phyloP scores from a whole-genome alignment of 2,329 filamentous ascomycete genomes.

The Ophiocordyceps polyrhachis-furcata region DNA sequence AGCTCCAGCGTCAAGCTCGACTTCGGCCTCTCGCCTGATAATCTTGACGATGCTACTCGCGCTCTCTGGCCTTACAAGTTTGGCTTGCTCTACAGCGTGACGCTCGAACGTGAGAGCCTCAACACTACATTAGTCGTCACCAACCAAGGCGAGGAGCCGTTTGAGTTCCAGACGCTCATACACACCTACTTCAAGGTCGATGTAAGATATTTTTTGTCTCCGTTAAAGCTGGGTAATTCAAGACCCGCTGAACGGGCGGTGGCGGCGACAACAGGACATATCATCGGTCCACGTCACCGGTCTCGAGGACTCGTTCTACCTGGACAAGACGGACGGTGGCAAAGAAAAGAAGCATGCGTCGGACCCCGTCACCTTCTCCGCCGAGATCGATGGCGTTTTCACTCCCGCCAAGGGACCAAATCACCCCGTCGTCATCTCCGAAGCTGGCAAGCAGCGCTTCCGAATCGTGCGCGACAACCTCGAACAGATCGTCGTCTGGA shows the following conservation, averaged over 20 bases:
- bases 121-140: constrained; percentile 71
- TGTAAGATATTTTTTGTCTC: constrained; percentile 28
- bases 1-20: constrained; percentile 74
- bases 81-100: constrained; percentile 83
- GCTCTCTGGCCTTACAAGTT: constrained; percentile 75
- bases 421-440: constrained; percentile 37
- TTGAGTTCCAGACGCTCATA: constrained; percentile 81
- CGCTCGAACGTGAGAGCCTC: constrained; percentile 54
- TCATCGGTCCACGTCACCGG: constrained; percentile 52
- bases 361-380: constrained; percentile 46
- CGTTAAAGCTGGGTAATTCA: background rate
- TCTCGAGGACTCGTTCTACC: constrained; percentile 57
- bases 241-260: background rate
- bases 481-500: constrained; percentile 85
- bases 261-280: constrained; percentile 47
- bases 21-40: constrained; percentile 67
- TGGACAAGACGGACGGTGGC: constrained; percentile 62
- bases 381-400: constrained; percentile 82
- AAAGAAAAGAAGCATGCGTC: constrained; percentile 46
- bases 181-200: constrained; percentile 77
- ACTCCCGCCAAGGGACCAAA: constrained; percentile 44
- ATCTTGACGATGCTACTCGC: constrained; percentile 48
- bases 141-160: constrained; percentile 66
- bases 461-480: constrained; percentile 70
- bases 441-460: constrained; percentile 46